These are phyloP conservation scores for Rhizopus stolonifer DNA, from an alignment of 371 early-diverging fungal species.

Conservation along the genomic window DNA sequence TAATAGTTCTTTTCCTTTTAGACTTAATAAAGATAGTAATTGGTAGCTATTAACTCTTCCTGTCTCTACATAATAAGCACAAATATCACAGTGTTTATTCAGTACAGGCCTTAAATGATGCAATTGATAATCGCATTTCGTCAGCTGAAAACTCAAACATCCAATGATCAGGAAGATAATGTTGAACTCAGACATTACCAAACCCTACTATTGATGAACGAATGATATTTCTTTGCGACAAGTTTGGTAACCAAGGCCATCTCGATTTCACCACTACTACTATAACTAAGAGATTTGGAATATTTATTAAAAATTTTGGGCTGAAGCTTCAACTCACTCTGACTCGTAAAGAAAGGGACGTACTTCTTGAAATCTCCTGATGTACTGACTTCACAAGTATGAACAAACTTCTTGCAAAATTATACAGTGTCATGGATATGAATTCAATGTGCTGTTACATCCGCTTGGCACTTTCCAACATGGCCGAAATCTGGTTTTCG, in stretches of 20 bases:
- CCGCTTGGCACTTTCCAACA: conserved; percentile 8
- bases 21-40: too few relatives aligned
- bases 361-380: conserved; percentile 11
- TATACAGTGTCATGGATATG: conserved; percentile 9
- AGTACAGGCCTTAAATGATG: conserved; percentile 8
- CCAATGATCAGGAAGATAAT: not conserved
- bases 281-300: conserved; percentile 12
- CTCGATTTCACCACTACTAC: conserved; percentile 13
- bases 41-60: too few relatives aligned
- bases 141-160: conserved; percentile 12
- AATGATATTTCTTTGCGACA: conserved; percentile 14
- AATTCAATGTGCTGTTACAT: conserved; percentile 14
- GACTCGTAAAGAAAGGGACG: conserved; percentile 11
- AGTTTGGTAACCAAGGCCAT: conserved; percentile 13
- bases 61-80: too few relatives aligned
- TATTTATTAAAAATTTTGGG: conserved; percentile 8
- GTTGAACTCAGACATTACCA: conserved; percentile 1
- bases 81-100: too few relatives aligned
- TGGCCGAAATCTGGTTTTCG: conserved; percentile 12
- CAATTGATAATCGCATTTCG: conserved; percentile 10
- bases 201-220: conserved; percentile 2
- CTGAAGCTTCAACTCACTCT: conserved; percentile 15
- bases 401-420: conserved; percentile 9
- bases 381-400: conserved; percentile 9
- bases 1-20: too few relatives aligned